A percentile compares a stretch with the other conserved stretches of the same genome.
phyloP scores from a whole-genome alignment of 202 grass and related monocot genomes.

The Musa balbisiana region DNA sequence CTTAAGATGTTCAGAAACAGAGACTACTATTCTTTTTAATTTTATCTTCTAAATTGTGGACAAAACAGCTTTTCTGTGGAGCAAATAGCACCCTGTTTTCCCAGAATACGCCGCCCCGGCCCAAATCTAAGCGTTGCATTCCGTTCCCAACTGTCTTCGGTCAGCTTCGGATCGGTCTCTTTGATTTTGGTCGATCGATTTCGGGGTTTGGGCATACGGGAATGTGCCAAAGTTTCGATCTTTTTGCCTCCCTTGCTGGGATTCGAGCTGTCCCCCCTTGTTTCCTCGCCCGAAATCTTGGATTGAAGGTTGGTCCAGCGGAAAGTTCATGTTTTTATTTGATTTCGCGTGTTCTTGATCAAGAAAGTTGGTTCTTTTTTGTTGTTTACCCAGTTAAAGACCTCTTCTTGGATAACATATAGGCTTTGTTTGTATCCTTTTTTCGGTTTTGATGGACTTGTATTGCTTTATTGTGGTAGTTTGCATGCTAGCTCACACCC shows the following conservation, averaged over 20 bases:
- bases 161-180: constrained; percentile 19
- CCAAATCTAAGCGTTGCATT: constrained; percentile 31
- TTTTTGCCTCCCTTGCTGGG: constrained; percentile 14
- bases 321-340: not conserved
- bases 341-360: not conserved
- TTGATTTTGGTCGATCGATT: constrained; percentile 26
- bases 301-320: not conserved
- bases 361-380: constrained; percentile 27
- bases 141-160: constrained; percentile 42
- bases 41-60: not conserved
- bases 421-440: constrained; percentile 3
- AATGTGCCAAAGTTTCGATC: constrained; percentile 22
- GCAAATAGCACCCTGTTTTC: constrained; percentile 34
- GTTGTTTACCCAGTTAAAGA: constrained; percentile 12
- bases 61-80: constrained; percentile 22
- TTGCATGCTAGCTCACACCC: constrained; percentile 16
- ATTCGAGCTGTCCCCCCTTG: constrained; percentile 33
- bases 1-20: not conserved
- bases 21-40: not conserved
- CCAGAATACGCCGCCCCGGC: constrained; percentile 10
- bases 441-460: constrained; percentile 18
- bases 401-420: constrained; percentile 10
- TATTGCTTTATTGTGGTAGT: constrained; percentile 15
- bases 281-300: constrained; percentile 1
- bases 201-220: constrained; percentile 25